A percentile compares a stretch with the other conserved stretches of the same genome.
These are phyloP conservation scores for Triticum urartu DNA, from an alignment of 176 grass and related monocot genomes.

Conservation along the genomic window DNA sequence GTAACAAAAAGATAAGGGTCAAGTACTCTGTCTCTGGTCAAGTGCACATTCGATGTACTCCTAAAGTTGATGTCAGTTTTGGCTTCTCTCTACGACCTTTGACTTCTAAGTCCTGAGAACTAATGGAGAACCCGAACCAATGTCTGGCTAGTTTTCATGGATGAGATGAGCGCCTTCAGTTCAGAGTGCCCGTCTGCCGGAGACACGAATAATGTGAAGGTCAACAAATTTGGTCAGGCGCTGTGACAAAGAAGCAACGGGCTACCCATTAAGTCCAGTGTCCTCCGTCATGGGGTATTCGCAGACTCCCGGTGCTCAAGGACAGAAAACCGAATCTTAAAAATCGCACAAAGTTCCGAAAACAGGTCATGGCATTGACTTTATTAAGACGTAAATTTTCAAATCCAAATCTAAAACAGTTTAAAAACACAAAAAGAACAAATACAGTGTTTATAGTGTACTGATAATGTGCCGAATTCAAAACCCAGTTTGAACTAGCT, in stretches of 20 bases:
- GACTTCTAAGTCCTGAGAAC: neutral
- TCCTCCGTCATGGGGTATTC: neutral
- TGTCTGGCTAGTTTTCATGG: neutral
- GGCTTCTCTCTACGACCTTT: neutral
- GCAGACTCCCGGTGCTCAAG: neutral
- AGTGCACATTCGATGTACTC: slow-evolving; percentile 8
- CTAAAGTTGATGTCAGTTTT: slow-evolving; percentile 9
- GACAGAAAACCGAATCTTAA: neutral
- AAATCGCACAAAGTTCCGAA: no score
- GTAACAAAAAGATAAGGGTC: slow-evolving; percentile 26
- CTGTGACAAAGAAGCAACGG: neutral
- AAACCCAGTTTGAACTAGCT: neutral
- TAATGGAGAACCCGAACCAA: neutral
- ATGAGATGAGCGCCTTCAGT: neutral
- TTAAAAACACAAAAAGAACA: neutral
- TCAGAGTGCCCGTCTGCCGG: neutral
- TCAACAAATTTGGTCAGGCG: neutral
- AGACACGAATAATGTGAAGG: slow-evolving; percentile 13
- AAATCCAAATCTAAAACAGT: neutral
- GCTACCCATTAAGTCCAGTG: neutral
- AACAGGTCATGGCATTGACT: neutral
- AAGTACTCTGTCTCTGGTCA: neutral
- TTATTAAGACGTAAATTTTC: neutral
- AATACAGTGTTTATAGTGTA: neutral
- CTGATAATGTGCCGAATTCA: neutral